phyloP scores from a whole-genome alignment of 441 rosid genomes.

The Aleurites moluccanus region DNA sequence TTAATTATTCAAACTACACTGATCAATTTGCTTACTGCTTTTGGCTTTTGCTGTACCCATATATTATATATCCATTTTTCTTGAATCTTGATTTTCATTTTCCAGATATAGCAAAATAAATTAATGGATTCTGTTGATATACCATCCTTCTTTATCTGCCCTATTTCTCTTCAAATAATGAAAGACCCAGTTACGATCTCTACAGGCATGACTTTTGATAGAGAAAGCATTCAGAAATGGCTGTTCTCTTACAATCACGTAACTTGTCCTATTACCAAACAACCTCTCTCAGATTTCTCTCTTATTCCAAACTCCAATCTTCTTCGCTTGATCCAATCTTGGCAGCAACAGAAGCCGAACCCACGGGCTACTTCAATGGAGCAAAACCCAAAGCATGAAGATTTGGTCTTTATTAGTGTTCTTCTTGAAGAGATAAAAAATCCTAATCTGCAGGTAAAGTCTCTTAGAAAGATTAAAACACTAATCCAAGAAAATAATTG shows the following conservation, averaged over 20 bases:
- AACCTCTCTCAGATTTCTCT: constrained; percentile 31
- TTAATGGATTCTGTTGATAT: constrained; percentile 7
- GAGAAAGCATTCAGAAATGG: constrained; percentile 51
- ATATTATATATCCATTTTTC: no score
- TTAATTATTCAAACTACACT: not conserved
- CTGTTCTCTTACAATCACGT: constrained; percentile 41
- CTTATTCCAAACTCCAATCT: constrained; percentile 50
- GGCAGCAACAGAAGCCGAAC: constrained; percentile 18
- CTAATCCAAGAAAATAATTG: constrained; percentile 9
- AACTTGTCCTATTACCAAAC: constrained; percentile 51
- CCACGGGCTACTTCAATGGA: not conserved
- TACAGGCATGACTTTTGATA: constrained; percentile 53
- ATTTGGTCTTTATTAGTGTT: not conserved
- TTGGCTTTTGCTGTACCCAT: not conserved
- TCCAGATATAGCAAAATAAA: not conserved
- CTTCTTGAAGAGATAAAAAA: constrained; percentile 30
- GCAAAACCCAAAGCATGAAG: not conserved
- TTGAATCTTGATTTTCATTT: not conserved
- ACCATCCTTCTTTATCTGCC: constrained; percentile 39
- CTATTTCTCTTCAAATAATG: constrained; percentile 54
- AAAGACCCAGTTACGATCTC: constrained; percentile 49
- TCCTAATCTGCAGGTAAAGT: constrained; percentile 19
- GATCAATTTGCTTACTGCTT: not conserved
- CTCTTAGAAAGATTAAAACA: constrained; percentile 27
- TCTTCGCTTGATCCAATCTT: constrained; percentile 43